Base-by-base conservation (phyloP, 164 flowering plant species). In the Liriodendron chinense region DNA sequence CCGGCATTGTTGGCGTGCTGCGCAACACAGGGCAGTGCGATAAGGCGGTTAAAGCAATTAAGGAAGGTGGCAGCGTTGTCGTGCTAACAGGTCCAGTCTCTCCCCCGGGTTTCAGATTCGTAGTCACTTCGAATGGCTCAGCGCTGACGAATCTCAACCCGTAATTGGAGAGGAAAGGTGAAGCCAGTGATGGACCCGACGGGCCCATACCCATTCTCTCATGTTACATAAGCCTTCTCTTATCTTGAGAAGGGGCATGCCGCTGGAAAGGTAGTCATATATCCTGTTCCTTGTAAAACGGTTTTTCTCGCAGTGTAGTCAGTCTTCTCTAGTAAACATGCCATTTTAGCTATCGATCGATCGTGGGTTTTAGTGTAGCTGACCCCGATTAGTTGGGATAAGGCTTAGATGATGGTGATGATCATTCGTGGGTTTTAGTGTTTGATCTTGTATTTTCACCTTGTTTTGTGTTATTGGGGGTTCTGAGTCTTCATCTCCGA, bases 31-130 rank as follows among this genome's bases (percentile, higher is more conserved):
- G 98, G 71, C 92, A 89, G 65, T 85, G 90, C n/a, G 99, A 96
- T 18, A 84, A 74, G 67, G 92, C 97, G 3, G 94, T 90, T 74
- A 96, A 94, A 81, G 97, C 77, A 4, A 79, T 91, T 69, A 94
- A 92, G 79, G 98, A 92, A 86, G 99, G 98, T 0, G 99, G 99
- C 22, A 90, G 88, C 48, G 94, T 91, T 28, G 97, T 96, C 80
- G 90, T 80, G 47, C 77, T 96, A 66, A 90, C 94, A 2, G 94
- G 96, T 22, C 89, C 94, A 0, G 90, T 86, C 28, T 83, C 89
- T 4, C 90, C 97, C 7, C 98, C 99, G 20, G 97, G 91, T 65
- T 91, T 92, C 84, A 85, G 89, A 83, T 96, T 94, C 79, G 92
- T 91, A 8, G 92, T 96, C 47, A 94, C 96, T 28, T 92, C 98